Evolutionary conservation across 2,329 filamentous ascomycete genomes (phyloP), one percentile per base, ranked within the genome.

Genomic region (Trichocomaceae sp.): DNA sequence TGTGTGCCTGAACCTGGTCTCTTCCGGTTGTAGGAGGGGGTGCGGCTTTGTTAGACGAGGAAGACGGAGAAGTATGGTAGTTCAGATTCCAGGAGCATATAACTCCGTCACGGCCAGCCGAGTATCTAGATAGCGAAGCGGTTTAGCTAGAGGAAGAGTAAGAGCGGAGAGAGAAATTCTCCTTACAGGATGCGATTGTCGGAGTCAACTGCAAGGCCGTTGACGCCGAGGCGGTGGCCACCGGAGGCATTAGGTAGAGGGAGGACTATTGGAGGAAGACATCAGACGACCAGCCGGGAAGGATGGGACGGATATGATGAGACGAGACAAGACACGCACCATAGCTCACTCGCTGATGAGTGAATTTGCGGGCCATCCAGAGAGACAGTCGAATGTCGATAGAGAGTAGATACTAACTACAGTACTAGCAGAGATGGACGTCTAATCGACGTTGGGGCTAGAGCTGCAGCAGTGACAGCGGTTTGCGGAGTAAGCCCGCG

Each of bases 71-170:
- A 57, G 65, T 53, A 46, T 75, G 73, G 17, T 68, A 57, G 49
- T 68, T 66, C 47, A 96, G 77, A 71, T 97, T 86, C 93, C 93
- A 99, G 58, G 92, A 90, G 75, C 93, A 99, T 62, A 99, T 86
- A 50, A 93, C 87, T 63, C 93, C 93, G 73, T 99, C 93, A 68
- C 93, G 86, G 57, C 93, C 93, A 61, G 90, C 93, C 46, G 93
- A 96, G 75, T 97, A 99, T 65, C 91, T 96, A 59, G 33, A 56
- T 26, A 2, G 12, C 2, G 22, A 42, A 5, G 44, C 20, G 22
- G 5, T 23, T 56, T 37, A 52, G 42, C 12, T 39, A 41, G 26
- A 47, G 26, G 49, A 33, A 31, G 35, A 37, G 35, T 52, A 41
- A 50, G 42, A 52, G 41, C 12, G 51, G 54, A 41, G 47, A 49